Evolutionary conservation across 768 basidiomycete genomes (phyloP).

Genomic region (Suillus ampliporus): DNA sequence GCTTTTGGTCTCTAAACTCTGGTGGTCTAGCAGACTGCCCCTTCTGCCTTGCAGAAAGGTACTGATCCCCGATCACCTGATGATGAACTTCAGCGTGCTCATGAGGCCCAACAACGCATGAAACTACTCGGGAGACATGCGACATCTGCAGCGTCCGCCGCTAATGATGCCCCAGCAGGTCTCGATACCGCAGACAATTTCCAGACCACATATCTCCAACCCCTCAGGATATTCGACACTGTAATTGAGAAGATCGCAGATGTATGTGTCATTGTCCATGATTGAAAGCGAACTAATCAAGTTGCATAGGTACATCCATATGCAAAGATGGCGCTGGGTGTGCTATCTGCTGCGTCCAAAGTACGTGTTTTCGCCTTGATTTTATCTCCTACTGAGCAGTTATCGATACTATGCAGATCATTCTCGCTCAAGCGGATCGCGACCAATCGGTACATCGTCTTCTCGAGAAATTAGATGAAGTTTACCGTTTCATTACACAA

Average conservation of each 20-base stretch:
- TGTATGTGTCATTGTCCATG: background rate
- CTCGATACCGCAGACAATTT: background rate
- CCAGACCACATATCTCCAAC: slow-evolving; percentile 7
- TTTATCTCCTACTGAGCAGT: too few relatives aligned
- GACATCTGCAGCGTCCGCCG: background rate
- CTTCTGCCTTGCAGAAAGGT: background rate
- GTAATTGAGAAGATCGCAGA: background rate
- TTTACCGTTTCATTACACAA: slow-evolving; percentile 7
- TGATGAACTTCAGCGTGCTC: background rate
- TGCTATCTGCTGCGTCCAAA: background rate
- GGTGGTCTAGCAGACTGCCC: background rate
- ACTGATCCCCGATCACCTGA: background rate
- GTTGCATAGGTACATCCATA: slow-evolving; percentile 12
- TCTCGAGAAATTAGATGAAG: background rate
- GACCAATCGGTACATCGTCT: slow-evolving; percentile 8
- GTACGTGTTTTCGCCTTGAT: too few relatives aligned
- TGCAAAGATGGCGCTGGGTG: slow-evolving; percentile 10
- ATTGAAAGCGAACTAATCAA: background rate
- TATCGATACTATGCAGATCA: background rate
- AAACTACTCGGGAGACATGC: background rate
- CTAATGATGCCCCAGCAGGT: too few relatives aligned
- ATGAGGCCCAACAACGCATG: background rate
- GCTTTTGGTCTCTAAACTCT: background rate
- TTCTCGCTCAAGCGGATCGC: slow-evolving; percentile 12
- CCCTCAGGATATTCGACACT: slow-evolving; percentile 2